These are phyloP conservation scores for Mycena filopes DNA, from an alignment of 768 basidiomycete species.

Conservation along the genomic window DNA sequence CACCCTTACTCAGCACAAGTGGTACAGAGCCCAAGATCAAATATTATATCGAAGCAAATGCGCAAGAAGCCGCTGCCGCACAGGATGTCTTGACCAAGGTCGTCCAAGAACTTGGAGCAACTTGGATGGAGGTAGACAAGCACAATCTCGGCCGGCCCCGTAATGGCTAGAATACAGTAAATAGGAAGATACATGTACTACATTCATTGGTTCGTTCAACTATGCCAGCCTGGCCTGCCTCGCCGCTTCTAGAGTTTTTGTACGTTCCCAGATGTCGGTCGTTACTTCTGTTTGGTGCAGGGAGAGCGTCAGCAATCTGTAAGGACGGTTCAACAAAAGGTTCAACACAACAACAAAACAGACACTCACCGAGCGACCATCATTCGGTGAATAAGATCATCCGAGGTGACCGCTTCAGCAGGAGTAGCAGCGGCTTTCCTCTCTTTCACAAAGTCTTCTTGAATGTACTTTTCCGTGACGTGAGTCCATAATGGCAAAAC, in stretches of 20 bases:
- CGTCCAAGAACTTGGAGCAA: constrained; percentile 65
- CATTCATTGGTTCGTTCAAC: constrained; percentile 4
- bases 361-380: constrained; percentile 70
- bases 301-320: constrained; percentile 73
- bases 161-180: constrained; percentile 18
- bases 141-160: constrained; percentile 54
- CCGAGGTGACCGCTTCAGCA: constrained; percentile 56
- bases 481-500: background rate
- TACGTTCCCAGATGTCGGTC: constrained; percentile 68
- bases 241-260: constrained; percentile 67
- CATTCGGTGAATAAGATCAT: constrained; percentile 77
- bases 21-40: constrained; percentile 97
- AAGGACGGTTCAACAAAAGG: constrained; percentile 12
- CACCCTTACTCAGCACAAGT: constrained; percentile 66
- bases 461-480: constrained; percentile 64
- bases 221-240: constrained; percentile 45
- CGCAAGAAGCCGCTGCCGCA: constrained; percentile 61
- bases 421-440: constrained; percentile 43
- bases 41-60: constrained; percentile 87
- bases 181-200: background rate
- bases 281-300: constrained; percentile 66
- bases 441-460: constrained; percentile 76
- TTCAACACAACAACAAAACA: constrained; percentile 1
- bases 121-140: constrained; percentile 77
- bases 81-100: constrained; percentile 61